These are phyloP conservation scores for Lepiota subincarnata DNA, from an alignment of 768 basidiomycete species.

Conservation along the genomic window DNA sequence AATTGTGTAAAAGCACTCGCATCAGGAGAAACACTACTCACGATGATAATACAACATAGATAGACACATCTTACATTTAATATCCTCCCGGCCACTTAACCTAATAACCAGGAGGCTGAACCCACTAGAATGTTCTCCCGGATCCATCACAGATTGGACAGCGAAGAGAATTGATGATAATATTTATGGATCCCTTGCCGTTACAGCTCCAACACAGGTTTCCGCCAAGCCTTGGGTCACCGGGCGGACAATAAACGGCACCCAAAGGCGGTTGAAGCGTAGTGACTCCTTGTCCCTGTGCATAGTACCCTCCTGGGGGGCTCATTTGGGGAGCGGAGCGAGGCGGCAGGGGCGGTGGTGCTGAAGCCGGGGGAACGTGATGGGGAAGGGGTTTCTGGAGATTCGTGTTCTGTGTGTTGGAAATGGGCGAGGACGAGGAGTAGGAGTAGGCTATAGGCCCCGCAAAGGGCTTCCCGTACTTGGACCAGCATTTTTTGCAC, in stretches of 20 bases:
- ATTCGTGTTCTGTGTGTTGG: slow-evolving; percentile 11
- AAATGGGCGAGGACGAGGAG: slow-evolving; percentile 16
- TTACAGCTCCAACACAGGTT: slow-evolving; percentile 59
- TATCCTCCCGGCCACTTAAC: not conserved
- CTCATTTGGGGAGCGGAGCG: slow-evolving; percentile 5
- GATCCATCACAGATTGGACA: slow-evolving; percentile 63
- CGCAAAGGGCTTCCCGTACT: slow-evolving; percentile 56
- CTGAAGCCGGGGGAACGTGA: not conserved
- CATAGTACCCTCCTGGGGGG: slow-evolving; percentile 10
- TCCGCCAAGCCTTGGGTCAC: slow-evolving; percentile 72
- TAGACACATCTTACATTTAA: not conserved
- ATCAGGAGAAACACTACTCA: not conserved
- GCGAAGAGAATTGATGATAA: slow-evolving; percentile 48
- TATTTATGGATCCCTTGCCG: slow-evolving; percentile 49
- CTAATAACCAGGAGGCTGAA: not conserved
- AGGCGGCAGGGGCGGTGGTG: slow-evolving; percentile 15
- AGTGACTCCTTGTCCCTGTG: slow-evolving; percentile 8
- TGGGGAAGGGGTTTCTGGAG: slow-evolving; percentile 8
- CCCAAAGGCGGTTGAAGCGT: slow-evolving; percentile 29
- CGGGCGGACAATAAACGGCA: slow-evolving; percentile 49
- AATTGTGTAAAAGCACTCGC: too few species aligned
- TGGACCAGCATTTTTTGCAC: slow-evolving; percentile 73
- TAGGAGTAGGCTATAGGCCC: slow-evolving; percentile 57
- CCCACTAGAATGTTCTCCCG: slow-evolving; percentile 46
- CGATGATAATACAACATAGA: not conserved